Percentiles rank a stretch among this genome's conserved stretches.
phyloP scores from a whole-genome alignment of 225 moss, liverwort and hornwort species.

The Polytrichum commune region DNA sequence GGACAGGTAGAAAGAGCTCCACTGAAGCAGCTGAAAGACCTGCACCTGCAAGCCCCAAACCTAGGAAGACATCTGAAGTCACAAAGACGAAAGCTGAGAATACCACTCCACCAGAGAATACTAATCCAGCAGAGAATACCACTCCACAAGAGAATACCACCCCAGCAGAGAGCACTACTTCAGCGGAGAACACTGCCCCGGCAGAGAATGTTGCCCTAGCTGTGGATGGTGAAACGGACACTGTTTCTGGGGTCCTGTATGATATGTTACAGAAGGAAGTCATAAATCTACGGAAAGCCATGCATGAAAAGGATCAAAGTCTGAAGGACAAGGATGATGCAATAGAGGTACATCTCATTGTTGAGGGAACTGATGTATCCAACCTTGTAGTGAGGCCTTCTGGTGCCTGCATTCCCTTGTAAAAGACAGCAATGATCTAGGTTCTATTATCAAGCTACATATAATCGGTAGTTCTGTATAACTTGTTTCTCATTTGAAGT shows the following conservation, averaged over 20 bases:
- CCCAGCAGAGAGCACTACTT: conserved; percentile 13
- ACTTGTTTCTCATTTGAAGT: not conserved
- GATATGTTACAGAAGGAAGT: conserved; percentile 73
- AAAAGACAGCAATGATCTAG: no score
- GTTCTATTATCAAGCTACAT: not conserved
- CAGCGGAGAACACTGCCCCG: conserved; percentile 18
- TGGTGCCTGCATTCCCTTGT: not conserved
- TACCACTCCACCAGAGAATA: conserved; percentile 22
- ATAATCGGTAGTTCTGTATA: conserved; percentile 1
- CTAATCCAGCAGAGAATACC: not conserved
- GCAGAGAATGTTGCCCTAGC: conserved; percentile 16
- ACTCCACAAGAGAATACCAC: no score
- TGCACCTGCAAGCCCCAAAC: conserved; percentile 24
- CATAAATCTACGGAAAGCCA: conserved; percentile 44
- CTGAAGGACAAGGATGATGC: conserved; percentile 60
- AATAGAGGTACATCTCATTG: conserved; percentile 44
- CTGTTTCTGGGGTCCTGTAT: conserved; percentile 63
- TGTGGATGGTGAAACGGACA: conserved; percentile 28
- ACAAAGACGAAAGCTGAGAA: conserved; percentile 24
- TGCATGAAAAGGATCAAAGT: conserved; percentile 64
- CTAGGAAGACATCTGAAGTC: conserved; percentile 24
- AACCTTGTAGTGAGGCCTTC: not conserved
- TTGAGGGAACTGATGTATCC: not conserved
- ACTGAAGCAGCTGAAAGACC: conserved; percentile 9
- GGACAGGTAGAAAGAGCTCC: conserved; percentile 36